Percentiles rank a stretch among this genome's conserved stretches.
phyloP scores from a whole-genome alignment of 1,284 basidiomycete species.

The Papiliotrema nemorosa region DNA sequence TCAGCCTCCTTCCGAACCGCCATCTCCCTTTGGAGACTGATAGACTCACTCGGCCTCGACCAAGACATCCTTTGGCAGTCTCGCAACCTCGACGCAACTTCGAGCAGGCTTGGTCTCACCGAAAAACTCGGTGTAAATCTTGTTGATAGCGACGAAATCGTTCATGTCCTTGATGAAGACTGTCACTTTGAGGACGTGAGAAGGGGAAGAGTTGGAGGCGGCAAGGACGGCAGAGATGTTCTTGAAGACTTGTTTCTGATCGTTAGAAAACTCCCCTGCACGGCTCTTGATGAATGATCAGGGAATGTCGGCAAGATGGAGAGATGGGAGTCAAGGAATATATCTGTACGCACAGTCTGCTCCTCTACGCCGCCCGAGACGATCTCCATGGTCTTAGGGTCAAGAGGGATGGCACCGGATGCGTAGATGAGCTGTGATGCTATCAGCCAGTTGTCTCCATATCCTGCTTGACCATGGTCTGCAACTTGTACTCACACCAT shows the following conservation, averaged over 20 bases:
- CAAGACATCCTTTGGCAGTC: constrained; percentile 71
- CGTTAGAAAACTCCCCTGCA: neutral
- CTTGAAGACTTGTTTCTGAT: constrained; percentile 68
- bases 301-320: too few species aligned
- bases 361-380: constrained; percentile 74
- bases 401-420: constrained; percentile 85
- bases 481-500: constrained; percentile 54
- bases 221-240: constrained; percentile 83
- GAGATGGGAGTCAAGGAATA: neutral
- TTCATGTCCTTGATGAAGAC: constrained; percentile 92
- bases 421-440: constrained; percentile 64
- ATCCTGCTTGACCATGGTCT: neutral
- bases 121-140: constrained; percentile 68
- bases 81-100: constrained; percentile 79
- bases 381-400: constrained; percentile 69
- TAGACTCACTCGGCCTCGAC: constrained; percentile 82
- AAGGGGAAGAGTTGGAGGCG: constrained; percentile 70
- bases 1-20: neutral
- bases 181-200: constrained; percentile 80
- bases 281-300: neutral
- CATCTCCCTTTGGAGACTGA: neutral
- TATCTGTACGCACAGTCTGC: constrained; percentile 59
- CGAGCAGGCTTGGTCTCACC: constrained; percentile 89
- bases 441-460: too few species aligned
- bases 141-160: constrained; percentile 81